A percentile compares a stretch with the other conserved stretches of the same genome.
Evolutionary conservation across 2,329 filamentous ascomycete species (phyloP).

Genomic region (Hawksworthiomyces lignivorus): DNA sequence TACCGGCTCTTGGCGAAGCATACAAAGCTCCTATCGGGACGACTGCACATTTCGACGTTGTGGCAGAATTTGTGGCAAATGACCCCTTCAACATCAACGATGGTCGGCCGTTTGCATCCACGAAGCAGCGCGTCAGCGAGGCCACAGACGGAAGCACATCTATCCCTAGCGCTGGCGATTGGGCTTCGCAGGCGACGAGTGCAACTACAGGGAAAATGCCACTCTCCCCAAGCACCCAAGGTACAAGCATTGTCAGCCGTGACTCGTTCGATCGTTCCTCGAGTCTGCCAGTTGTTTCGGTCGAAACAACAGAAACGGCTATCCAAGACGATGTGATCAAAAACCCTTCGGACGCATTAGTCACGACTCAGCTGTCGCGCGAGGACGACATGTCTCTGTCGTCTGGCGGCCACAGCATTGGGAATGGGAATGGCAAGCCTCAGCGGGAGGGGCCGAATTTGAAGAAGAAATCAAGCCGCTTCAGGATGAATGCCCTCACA

Average conservation of each 20-base stretch:
- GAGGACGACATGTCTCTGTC: constrained; percentile 27
- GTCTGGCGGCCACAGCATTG: constrained; percentile 24
- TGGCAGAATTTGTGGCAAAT: constrained; percentile 39
- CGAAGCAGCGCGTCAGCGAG: constrained; percentile 51
- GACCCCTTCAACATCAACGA: constrained; percentile 40
- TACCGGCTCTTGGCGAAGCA: constrained; percentile 25
- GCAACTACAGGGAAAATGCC: constrained; percentile 58
- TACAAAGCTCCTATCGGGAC: constrained; percentile 39
- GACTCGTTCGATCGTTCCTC: constrained; percentile 46
- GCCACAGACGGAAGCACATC: constrained; percentile 54
- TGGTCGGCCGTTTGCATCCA: constrained; percentile 29
- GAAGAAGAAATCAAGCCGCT: constrained; percentile 56
- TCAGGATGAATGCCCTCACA: constrained; percentile 53
- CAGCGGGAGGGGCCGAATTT: constrained; percentile 37
- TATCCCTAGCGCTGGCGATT: constrained; percentile 47
- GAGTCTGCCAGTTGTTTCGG: constrained; percentile 28
- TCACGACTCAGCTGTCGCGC: constrained; percentile 22
- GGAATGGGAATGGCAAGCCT: constrained; percentile 33
- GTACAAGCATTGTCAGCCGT: constrained; percentile 56
- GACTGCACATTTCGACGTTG: constrained; percentile 36
- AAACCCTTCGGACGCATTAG: constrained; percentile 18
- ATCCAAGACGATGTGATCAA: constrained; percentile 24
- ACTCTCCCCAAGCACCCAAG: constrained; percentile 56
- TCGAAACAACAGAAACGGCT: constrained; percentile 29
- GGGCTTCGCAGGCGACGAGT: constrained; percentile 55